Percentiles rank a stretch among this genome's conserved stretches.
Conservation (phyloP, 176 grass and related monocot species). For the Calamus simplicifolius region DNA sequence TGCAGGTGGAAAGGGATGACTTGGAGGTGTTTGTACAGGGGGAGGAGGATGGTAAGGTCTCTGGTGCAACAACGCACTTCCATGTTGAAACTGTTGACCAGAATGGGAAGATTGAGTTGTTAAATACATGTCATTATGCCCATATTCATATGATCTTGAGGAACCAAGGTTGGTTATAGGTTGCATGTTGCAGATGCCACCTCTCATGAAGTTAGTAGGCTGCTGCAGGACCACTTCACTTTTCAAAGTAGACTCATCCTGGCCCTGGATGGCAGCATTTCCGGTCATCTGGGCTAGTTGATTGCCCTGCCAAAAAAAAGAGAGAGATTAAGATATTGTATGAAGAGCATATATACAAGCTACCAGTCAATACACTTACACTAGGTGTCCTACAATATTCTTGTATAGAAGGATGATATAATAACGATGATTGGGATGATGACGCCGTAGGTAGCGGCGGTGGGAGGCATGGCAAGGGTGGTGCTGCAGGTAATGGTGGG, state of each 20-base stretch:
- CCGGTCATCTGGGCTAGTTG: slow-evolving; percentile 35
- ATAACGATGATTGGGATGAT: slow-evolving; percentile 46
- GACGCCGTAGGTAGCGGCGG: slow-evolving; percentile 9
- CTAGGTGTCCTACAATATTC: slow-evolving; percentile 61
- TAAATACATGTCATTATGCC: slow-evolving; percentile 49
- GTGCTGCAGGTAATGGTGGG: slow-evolving; percentile 42
- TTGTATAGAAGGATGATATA: slow-evolving; percentile 35
- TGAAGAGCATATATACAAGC: background rate
- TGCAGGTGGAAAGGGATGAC: slow-evolving; percentile 32
- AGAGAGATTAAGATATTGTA: background rate
- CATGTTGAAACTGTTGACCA: slow-evolving; percentile 55
- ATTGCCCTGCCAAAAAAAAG: slow-evolving; percentile 40
- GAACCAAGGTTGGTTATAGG: slow-evolving; percentile 37
- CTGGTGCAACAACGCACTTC: slow-evolving; percentile 48
- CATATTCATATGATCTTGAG: slow-evolving; percentile 47
- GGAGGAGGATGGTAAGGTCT: slow-evolving; percentile 52
- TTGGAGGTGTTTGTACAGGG: slow-evolving; percentile 32
- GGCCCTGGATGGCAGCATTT: slow-evolving; percentile 42
- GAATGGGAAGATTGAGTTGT: slow-evolving; percentile 46
- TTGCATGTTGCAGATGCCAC: slow-evolving; percentile 44
- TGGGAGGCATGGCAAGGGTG: slow-evolving; percentile 42
- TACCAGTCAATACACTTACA: slow-evolving; percentile 40
- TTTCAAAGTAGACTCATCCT: slow-evolving; percentile 30
- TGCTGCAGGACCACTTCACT: slow-evolving; percentile 18
- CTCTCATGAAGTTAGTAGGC: slow-evolving; percentile 32